Percentiles rank a stretch among this genome's conserved stretches.
These are phyloP conservation scores for Botrytis byssoidea DNA, from an alignment of 2,329 filamentous ascomycete genomes.

Conservation along the genomic window DNA sequence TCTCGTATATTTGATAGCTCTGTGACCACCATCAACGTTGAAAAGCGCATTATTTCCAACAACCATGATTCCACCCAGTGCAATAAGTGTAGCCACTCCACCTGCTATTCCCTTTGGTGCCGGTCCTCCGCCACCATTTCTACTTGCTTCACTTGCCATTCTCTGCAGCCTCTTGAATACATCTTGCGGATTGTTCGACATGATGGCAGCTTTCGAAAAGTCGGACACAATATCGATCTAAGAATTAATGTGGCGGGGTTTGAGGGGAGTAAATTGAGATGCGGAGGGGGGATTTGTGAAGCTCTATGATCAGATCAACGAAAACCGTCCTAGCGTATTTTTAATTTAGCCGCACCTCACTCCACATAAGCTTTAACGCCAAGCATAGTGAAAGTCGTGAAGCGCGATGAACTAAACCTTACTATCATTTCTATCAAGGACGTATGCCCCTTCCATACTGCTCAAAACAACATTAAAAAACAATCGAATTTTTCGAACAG, in stretches of 20 bases:
- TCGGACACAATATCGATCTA: conserved; percentile 2
- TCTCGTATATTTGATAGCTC: conserved; percentile 97
- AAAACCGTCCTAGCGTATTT: conserved; percentile 21
- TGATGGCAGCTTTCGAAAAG: conserved; percentile 26
- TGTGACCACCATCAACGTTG: conserved; percentile 95
- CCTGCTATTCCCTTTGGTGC: conserved; percentile 53
- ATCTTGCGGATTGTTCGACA: conserved; percentile 57
- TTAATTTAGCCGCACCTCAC: conserved; percentile 18
- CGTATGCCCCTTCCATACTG: background rate
- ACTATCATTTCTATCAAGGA: background rate
- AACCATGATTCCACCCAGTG: conserved; percentile 54
- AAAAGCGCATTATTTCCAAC: conserved; percentile 60
- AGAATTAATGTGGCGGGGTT: conserved; percentile 1
- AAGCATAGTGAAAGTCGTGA: background rate
- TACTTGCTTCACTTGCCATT: conserved; percentile 56
- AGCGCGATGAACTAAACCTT: conserved; percentile 16
- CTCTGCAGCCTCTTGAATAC: conserved; percentile 62
- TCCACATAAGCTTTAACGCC: conserved; percentile 22
- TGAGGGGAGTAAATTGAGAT: background rate
- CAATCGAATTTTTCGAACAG: background rate
- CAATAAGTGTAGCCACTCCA: conserved; percentile 52
- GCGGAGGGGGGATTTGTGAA: background rate
- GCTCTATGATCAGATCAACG: conserved; percentile 13
- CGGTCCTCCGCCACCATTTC: conserved; percentile 41
- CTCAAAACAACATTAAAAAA: conserved; percentile 2